These are phyloP conservation scores for Priceomyces castillae DNA, from an alignment of 805 yeast genomes.

Conservation along the genomic window DNA sequence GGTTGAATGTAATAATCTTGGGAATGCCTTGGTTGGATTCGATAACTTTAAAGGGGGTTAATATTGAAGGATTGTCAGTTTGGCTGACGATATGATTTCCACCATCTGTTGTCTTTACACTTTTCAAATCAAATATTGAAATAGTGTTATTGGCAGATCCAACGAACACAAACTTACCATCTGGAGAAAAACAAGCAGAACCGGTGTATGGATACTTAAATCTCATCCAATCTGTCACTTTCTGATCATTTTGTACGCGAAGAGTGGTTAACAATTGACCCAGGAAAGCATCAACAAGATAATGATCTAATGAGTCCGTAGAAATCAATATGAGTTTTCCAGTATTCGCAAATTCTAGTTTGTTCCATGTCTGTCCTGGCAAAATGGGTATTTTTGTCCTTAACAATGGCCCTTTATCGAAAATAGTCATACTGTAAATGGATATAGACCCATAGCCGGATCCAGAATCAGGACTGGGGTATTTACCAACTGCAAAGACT, in stretches of 20 bases:
- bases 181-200: constrained; percentile 36
- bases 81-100: constrained; percentile 16
- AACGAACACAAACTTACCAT: constrained; percentile 36
- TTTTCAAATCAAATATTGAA: constrained; percentile 28
- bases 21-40: constrained; percentile 37
- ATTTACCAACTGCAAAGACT: constrained; percentile 63
- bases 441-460: constrained; percentile 26
- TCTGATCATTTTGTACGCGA: constrained; percentile 2
- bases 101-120: constrained; percentile 21
- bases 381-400: constrained; percentile 15
- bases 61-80: constrained; percentile 17
- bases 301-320: constrained; percentile 51
- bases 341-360: constrained; percentile 75
- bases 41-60: constrained; percentile 24
- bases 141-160: constrained; percentile 29
- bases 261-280: constrained; percentile 47
- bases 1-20: constrained; percentile 56
- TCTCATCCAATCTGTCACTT: constrained; percentile 18
- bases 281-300: constrained; percentile 66
- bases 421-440: constrained; percentile 59
- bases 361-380: constrained; percentile 47
- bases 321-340: constrained; percentile 63
- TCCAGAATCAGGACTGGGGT: constrained; percentile 24
- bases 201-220: constrained; percentile 34
- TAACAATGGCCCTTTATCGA: constrained; percentile 57